Base-by-base conservation (phyloP, 805 yeast species). In the Spathaspora sp. region DNA sequence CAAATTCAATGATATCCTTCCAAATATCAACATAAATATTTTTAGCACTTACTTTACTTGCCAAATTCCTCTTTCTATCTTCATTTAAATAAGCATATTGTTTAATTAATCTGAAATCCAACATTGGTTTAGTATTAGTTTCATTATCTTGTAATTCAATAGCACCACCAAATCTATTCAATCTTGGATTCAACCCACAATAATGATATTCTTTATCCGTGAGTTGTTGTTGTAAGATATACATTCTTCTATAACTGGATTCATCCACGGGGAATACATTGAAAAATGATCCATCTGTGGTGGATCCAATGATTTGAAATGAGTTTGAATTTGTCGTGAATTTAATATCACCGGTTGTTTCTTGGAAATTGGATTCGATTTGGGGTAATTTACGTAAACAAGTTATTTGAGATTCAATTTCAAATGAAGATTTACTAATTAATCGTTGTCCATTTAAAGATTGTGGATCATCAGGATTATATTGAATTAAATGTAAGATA, bases 381-480 rank as follows among this genome's bases (percentile, higher is more conserved):
- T 76, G 69, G 1, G 78, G 76, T 3, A 82, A 52, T 43, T 78
- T 65, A 42, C 69, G 68, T 80, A 85, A 71, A 54, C 80, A 74
- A 0, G 85, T 81, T 1, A 86, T 80, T 5, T 75, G 62, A 14
- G 84, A 77, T 58, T 92, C 90, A 19, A 84, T 69, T 59, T 84
- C 83, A 63, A 92, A 86, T 14, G 87, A 82, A 0, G 92, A 78
- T 56, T 83, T 82, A 50, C 85, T 81, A 14, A 93, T 68, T 49
- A 94, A 74, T 54, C 83, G 73, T 57, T 86, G 89, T 5, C 98
- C 98, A 50, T 89, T 83, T 43, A 83, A 69, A 1, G 97, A 89
- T 19, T 79, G 77, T 0, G 94, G 87, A 61, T 90, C 96, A 55
- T 92, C 97, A 0, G 98, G 98, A 56, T 94, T 96, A 64, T 89